Conservation (phyloP, 2,329 filamentous ascomycete species). For the Sporothrix globosa region DNA sequence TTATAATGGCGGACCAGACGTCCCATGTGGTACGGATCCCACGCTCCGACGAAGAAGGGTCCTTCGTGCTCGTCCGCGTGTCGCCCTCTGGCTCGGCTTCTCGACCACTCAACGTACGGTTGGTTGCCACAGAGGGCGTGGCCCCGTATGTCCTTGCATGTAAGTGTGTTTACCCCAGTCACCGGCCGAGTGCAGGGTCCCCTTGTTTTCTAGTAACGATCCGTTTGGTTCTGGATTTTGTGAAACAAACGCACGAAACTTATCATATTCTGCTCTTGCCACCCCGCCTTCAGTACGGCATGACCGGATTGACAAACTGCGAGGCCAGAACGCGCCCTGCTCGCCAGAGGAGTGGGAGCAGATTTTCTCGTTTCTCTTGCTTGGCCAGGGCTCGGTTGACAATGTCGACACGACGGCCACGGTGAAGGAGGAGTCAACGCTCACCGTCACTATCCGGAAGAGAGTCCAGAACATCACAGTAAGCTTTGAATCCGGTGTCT, state of each 20-base stretch:
- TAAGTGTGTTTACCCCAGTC: conserved; percentile 46
- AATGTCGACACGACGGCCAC: conserved; percentile 64
- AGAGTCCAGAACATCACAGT: conserved; percentile 71
- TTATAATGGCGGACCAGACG: conserved; percentile 25
- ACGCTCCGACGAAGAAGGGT: conserved; percentile 56
- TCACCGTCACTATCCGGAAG: conserved; percentile 68
- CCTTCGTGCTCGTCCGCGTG: conserved; percentile 65
- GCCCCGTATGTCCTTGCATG: conserved; percentile 61
- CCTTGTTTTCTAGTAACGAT: neutral
- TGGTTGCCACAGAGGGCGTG: conserved; percentile 70
- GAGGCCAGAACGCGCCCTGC: conserved; percentile 57
- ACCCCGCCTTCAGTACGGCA: conserved; percentile 55
- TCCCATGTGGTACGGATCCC: conserved; percentile 60
- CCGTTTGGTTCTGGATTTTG: neutral
- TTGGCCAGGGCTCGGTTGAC: conserved; percentile 52
- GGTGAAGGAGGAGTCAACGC: conserved; percentile 54
- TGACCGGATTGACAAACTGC: conserved; percentile 56
- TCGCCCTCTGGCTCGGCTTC: conserved; percentile 49
- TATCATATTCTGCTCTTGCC: neutral
- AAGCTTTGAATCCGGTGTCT: conserved; percentile 41
- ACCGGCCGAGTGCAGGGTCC: neutral
- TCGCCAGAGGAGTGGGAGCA: conserved; percentile 68
- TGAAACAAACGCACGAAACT: conserved; percentile 12
- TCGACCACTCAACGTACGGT: conserved; percentile 64
- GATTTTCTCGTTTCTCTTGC: conserved; percentile 61